A percentile compares a stretch with the other conserved stretches of the same genome.
phyloP scores from a whole-genome alignment of 2,329 filamentous ascomycete genomes.

The Volutella citrinella region DNA sequence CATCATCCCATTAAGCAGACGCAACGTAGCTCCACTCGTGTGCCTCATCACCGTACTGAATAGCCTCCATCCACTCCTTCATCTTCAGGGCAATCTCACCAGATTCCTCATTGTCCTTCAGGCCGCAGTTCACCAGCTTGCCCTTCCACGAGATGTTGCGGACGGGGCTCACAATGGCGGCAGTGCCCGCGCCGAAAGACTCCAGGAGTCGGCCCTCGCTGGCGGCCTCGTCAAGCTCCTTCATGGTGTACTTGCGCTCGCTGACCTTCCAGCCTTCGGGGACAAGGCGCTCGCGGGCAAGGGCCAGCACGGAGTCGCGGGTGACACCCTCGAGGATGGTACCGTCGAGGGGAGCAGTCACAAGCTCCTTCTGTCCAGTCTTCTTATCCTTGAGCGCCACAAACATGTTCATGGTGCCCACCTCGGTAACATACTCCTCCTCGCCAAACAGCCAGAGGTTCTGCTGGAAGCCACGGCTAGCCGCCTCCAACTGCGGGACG shows the following conservation, averaged over 20 bases:
- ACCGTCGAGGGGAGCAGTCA: slow-evolving; percentile 94
- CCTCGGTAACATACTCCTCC: slow-evolving; percentile 94
- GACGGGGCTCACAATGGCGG: slow-evolving; percentile 89
- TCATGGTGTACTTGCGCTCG: slow-evolving; percentile 92
- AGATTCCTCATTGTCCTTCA: slow-evolving; percentile 78
- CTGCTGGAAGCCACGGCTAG: slow-evolving; percentile 90
- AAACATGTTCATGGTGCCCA: slow-evolving; percentile 99
- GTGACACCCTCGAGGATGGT: slow-evolving; percentile 96
- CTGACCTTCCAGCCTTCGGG: slow-evolving; percentile 85
- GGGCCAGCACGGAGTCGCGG: slow-evolving; percentile 80
- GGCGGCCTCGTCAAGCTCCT: slow-evolving; percentile 76
- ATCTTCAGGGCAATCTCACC: slow-evolving; percentile 81
- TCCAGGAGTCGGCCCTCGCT: slow-evolving; percentile 84
- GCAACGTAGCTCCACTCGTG: slow-evolving; percentile 79
- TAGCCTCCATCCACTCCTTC: slow-evolving; percentile 95
- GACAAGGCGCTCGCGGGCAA: slow-evolving; percentile 78
- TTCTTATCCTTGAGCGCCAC: slow-evolving; percentile 79
- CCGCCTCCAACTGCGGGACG: slow-evolving; percentile 90
- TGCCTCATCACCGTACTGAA: slow-evolving; percentile 91
- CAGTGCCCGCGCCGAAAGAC: slow-evolving; percentile 91
- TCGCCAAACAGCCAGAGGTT: slow-evolving; percentile 97
- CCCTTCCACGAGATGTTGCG: slow-evolving; percentile 87
- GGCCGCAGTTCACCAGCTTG: slow-evolving; percentile 75
- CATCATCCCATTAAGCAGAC: too few species aligned
- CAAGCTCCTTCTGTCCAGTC: slow-evolving; percentile 84